A percentile compares a stretch with the other conserved stretches of the same genome.
These are phyloP conservation scores for Colletotrichum sp. DNA, from an alignment of 2,329 filamentous ascomycete genomes.

Conservation along the genomic window DNA sequence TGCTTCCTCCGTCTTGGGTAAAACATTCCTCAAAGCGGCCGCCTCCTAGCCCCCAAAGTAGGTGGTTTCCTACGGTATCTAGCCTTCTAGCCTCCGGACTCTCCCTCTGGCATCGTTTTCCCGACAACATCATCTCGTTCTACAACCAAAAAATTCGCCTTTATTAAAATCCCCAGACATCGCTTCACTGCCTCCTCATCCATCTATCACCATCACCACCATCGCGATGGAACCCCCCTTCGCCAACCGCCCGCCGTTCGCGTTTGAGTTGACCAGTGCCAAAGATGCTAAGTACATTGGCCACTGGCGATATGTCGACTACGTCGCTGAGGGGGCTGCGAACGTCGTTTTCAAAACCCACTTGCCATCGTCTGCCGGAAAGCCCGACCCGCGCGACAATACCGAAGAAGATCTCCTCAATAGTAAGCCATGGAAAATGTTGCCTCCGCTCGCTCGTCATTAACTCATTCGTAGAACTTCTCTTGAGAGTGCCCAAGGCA, in stretches of 20 bases:
- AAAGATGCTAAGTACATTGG: conserved; percentile 15
- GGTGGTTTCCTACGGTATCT: not conserved
- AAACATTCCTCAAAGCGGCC: not conserved
- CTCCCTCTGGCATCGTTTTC: not conserved
- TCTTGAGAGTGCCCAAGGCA: conserved; percentile 44
- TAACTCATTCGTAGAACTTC: conserved; percentile 28
- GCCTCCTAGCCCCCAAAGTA: not conserved
- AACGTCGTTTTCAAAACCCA: conserved; percentile 69
- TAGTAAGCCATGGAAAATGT: not conserved
- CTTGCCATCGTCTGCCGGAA: not conserved
- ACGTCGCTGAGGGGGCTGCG: conserved; percentile 73
- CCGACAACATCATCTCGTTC: not conserved
- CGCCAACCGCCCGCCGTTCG: not conserved
- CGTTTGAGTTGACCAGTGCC: not conserved
- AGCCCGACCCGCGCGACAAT: not conserved
- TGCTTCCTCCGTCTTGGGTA: not conserved
- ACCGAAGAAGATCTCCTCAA: not conserved
- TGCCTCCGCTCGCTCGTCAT: not conserved
- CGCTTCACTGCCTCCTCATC: not conserved
- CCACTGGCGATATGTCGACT: conserved; percentile 25
- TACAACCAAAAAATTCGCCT: not conserved
- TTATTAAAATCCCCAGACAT: not conserved
- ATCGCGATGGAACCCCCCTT: not conserved
- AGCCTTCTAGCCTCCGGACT: not conserved
- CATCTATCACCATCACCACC: not conserved